phyloP scores from a whole-genome alignment of 768 basidiomycete genomes.

The Pleurotus giganteus region DNA sequence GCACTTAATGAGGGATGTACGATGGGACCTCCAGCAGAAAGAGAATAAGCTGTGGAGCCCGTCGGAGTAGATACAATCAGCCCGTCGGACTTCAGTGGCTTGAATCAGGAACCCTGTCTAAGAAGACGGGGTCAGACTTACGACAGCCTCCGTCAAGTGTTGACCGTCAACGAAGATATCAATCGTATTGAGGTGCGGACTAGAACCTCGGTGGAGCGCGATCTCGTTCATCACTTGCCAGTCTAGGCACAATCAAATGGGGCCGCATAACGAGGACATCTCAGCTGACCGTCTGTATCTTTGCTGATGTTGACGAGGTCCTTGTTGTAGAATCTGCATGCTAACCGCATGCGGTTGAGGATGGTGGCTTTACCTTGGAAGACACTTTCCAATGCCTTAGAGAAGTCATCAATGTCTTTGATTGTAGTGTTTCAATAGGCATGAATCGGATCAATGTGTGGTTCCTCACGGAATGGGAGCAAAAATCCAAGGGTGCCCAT shows the following conservation, averaged over 20 bases:
- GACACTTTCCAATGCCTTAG: slow-evolving; percentile 75
- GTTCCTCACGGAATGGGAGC: slow-evolving; percentile 82
- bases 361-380: slow-evolving; percentile 79
- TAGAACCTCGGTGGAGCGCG: slow-evolving; percentile 86
- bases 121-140: slow-evolving; percentile 38
- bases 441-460: neutral
- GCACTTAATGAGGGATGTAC: slow-evolving; percentile 91
- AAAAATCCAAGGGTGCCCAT: slow-evolving; percentile 95
- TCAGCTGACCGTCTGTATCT: slow-evolving; percentile 53
- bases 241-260: slow-evolving; percentile 38
- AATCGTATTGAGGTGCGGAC: slow-evolving; percentile 89
- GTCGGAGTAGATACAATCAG: slow-evolving; percentile 94
- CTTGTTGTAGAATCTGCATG: slow-evolving; percentile 72
- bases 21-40: slow-evolving; percentile 94
- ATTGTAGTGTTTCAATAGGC: neutral
- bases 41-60: slow-evolving; percentile 93
- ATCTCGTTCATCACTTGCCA: slow-evolving; percentile 99
- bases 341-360: slow-evolving; percentile 86
- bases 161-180: slow-evolving; percentile 94
- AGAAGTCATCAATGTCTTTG: slow-evolving; percentile 86
- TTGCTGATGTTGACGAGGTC: slow-evolving; percentile 54
- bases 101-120: slow-evolving; percentile 10
- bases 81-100: slow-evolving; percentile 72
- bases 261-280: neutral
- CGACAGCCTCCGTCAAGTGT: slow-evolving; percentile 93